Evolutionary conservation across 768 basidiomycete species (phyloP).

Genomic region (Psilocybe cubensis): DNA sequence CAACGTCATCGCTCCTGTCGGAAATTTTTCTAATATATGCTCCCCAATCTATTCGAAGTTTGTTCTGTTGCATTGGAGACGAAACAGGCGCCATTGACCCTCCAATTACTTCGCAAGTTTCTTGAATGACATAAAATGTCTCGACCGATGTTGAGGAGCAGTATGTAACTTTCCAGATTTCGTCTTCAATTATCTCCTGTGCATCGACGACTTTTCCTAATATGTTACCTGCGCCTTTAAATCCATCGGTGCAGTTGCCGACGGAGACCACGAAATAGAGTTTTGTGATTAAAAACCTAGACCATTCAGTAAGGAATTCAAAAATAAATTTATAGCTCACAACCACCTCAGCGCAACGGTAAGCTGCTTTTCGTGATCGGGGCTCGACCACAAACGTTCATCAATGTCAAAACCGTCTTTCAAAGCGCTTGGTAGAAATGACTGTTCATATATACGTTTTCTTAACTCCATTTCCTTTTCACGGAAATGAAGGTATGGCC

Average conservation of each 20-base stretch:
- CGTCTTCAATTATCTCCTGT: slow-evolving; percentile 53
- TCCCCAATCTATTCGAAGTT: slow-evolving; percentile 68
- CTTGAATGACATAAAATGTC: slow-evolving; percentile 62
- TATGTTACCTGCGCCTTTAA: slow-evolving; percentile 29
- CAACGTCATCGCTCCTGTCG: slow-evolving; percentile 1
- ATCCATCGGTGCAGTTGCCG: slow-evolving; percentile 36
- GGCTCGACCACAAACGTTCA: slow-evolving; percentile 57
- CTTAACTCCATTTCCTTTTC: slow-evolving; percentile 42
- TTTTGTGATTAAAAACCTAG: slow-evolving; percentile 65
- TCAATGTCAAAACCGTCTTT: slow-evolving; percentile 40
- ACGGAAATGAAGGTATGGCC: slow-evolving; percentile 71
- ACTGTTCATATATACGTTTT: slow-evolving; percentile 41
- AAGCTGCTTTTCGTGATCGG: slow-evolving; percentile 61
- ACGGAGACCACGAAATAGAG: slow-evolving; percentile 68
- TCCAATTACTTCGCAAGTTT: slow-evolving; percentile 77
- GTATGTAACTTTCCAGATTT: slow-evolving; percentile 63
- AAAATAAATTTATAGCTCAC: slow-evolving; percentile 8
- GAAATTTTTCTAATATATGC: slow-evolving; percentile 45
- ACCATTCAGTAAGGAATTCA: neutral
- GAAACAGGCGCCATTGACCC: slow-evolving; percentile 19
- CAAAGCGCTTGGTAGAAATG: slow-evolving; percentile 52
- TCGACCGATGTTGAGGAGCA: slow-evolving; percentile 26
- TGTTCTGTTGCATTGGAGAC: neutral
- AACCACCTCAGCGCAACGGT: slow-evolving; percentile 60
- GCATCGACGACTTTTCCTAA: slow-evolving; percentile 45